These are phyloP conservation scores for Leishmania tropica DNA, from an alignment of 208 protist species.

Conservation along the genomic window DNA sequence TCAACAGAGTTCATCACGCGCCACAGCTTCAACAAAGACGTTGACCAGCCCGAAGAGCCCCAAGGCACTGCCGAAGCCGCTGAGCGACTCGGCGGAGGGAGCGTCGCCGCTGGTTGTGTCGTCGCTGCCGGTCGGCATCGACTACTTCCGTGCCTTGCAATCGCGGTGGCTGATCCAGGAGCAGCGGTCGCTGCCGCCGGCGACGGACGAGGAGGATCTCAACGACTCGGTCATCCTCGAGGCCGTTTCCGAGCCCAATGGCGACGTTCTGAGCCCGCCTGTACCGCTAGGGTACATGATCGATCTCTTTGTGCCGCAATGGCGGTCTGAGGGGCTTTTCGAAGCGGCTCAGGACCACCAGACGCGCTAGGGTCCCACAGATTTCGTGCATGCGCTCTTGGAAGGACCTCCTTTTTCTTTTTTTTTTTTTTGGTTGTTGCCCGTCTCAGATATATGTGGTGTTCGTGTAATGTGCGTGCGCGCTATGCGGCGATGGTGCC, in stretches of 20 bases:
- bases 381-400: background rate
- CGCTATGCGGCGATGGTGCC: background rate
- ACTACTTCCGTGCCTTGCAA: constrained; percentile 58
- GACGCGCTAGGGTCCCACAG: background rate
- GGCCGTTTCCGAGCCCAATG: constrained; percentile 36
- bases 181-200: constrained; percentile 23
- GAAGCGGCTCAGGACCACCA: constrained; percentile 33
- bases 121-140: constrained; percentile 48
- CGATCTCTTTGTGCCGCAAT: constrained; percentile 68
- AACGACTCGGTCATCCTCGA: constrained; percentile 52
- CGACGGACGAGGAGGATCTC: constrained; percentile 39
- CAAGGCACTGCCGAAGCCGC: background rate
- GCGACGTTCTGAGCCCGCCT: constrained; percentile 43
- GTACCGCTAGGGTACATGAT: constrained; percentile 78
- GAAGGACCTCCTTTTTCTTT: background rate
- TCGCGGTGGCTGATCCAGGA: constrained; percentile 38
- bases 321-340: constrained; percentile 64
- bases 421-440: background rate
- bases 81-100: background rate
- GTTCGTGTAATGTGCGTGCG: background rate
- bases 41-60: background rate
- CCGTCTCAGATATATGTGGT: background rate
- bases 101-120: constrained; percentile 7
- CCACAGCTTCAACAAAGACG: background rate
- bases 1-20: background rate